Evolutionary conservation across 2,329 filamentous ascomycete species (phyloP).

Genomic region (Fusarium mexicanum): DNA sequence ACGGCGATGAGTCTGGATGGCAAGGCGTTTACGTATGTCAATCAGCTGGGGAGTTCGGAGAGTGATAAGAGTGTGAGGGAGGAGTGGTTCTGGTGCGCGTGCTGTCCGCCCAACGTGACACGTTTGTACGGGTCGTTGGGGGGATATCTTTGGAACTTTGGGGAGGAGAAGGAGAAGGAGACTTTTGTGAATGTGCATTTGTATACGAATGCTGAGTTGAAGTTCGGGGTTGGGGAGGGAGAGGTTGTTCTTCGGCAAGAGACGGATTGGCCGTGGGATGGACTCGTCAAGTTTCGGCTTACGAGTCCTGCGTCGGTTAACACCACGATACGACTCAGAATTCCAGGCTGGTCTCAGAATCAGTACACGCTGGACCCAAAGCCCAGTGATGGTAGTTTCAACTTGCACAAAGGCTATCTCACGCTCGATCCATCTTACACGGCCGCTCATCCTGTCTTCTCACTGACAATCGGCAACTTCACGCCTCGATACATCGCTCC

Average conservation of each 20-base stretch:
- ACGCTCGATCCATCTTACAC: slow-evolving; percentile 54
- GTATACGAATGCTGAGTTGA: slow-evolving; percentile 60
- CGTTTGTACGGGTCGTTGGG: slow-evolving; percentile 65
- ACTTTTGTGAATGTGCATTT: slow-evolving; percentile 63
- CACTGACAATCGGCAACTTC: slow-evolving; percentile 56
- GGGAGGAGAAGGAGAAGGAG: slow-evolving; percentile 25
- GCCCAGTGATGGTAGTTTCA: slow-evolving; percentile 9
- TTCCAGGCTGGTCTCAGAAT: slow-evolving; percentile 61
- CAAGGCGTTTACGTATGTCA: slow-evolving; percentile 68
- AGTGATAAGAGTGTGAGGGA: slow-evolving; percentile 2
- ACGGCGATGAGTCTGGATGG: slow-evolving; percentile 67
- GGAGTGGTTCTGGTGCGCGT: slow-evolving; percentile 61
- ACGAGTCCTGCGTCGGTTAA: slow-evolving; percentile 27
- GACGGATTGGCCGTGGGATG: slow-evolving; percentile 67
- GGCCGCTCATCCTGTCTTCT: slow-evolving; percentile 45
- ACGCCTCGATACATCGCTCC: slow-evolving; percentile 59
- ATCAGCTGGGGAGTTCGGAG: slow-evolving; percentile 62
- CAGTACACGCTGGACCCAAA: slow-evolving; percentile 49
- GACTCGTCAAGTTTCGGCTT: slow-evolving; percentile 59
- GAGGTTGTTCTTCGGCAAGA: slow-evolving; percentile 50
- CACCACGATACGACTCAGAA: slow-evolving; percentile 59
- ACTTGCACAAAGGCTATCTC: slow-evolving; percentile 59
- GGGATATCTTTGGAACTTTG: slow-evolving; percentile 64
- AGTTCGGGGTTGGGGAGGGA: slow-evolving; percentile 49
- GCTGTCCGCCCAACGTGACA: slow-evolving; percentile 69